Base-by-base conservation (phyloP, 2,329 filamentous ascomycete genomes). In the Rutstroemia sp. region DNA sequence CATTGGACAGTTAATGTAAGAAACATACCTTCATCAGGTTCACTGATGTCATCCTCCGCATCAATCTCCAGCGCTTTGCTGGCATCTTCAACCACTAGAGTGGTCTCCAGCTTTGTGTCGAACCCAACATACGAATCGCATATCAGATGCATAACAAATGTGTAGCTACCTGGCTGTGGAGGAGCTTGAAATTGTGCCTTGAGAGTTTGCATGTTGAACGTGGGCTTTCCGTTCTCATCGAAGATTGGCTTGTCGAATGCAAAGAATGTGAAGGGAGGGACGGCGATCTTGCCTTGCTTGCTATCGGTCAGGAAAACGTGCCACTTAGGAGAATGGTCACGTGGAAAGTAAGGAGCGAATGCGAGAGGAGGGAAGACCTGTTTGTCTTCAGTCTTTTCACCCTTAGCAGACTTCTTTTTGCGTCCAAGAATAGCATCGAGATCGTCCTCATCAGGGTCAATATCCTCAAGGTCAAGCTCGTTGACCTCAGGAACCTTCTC, bases 161-260 rank as follows among this genome's bases (percentile, higher is more conserved):
- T 92, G 75, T 96, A 99, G 71, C 92, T 87, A 47, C 92, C 94
- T 5, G 90, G 82, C 70, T 96, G 89, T 23, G 92, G 91, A 45
- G 94, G 94, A 1, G 94, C 92, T 63, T 92, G 90, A 72, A 99
- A 99, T 71, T 96, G 90, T 71, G 95, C 92, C 79, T 96, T 97
- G 67, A 97, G 78, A 3, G 94, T 99, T 72, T 97, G 92, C 75
- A 99, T 86, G 67, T 92, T 87, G 75, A 90, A 99, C 2, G 94
- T 97, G 2, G 92, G 92, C 70, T 88, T 88, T 65, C 88, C 90
- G 60, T 85, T 80, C 42, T 83, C 84, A 64, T 88, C 85, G 62
- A 94, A 88, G 34, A 96, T 85, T 30, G 90, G 88, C 75, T 91
- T 88, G 72, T 96, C 91, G 70, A 99, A 97, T 47, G 86, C 86